These are phyloP conservation scores for Leucosporidium creatinivorum DNA, from an alignment of 768 basidiomycete genomes.

Conservation along the genomic window DNA sequence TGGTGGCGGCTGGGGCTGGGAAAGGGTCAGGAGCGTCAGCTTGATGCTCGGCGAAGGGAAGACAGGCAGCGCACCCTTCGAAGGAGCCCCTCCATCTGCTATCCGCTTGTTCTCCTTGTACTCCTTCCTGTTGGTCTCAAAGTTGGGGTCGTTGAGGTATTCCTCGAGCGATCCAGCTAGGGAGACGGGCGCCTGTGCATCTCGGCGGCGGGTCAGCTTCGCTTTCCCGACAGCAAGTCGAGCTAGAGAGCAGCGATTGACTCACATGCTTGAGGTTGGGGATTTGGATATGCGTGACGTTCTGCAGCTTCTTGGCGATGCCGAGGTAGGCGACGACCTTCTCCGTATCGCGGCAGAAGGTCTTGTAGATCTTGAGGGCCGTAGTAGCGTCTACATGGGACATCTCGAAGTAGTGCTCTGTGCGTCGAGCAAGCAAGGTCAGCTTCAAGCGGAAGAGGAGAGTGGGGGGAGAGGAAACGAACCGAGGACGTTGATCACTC, in stretches of 20 bases:
- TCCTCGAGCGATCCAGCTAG: conserved; percentile 90
- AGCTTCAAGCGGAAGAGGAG: background rate
- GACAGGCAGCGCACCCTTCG: background rate
- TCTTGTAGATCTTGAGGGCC: conserved; percentile 78
- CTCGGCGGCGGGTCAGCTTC: conserved; percentile 44
- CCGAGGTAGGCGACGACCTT: conserved; percentile 79
- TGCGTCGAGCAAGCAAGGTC: background rate
- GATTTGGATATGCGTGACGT: conserved; percentile 84
- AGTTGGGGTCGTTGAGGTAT: conserved; percentile 91
- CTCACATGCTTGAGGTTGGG: conserved; percentile 78
- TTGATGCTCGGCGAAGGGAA: conserved; percentile 8
- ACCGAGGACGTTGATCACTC: conserved; percentile 57
- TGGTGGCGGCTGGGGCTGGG: background rate
- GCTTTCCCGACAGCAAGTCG: too few relatives aligned
- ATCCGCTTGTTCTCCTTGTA: conserved; percentile 74
- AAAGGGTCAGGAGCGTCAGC: background rate
- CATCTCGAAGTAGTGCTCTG: conserved; percentile 98
- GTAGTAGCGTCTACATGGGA: conserved; percentile 81
- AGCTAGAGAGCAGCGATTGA: background rate
- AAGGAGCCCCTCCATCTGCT: conserved; percentile 46
- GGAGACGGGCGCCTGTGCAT: conserved; percentile 74
- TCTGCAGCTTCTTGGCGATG: conserved; percentile 86
- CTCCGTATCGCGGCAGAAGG: conserved; percentile 91
- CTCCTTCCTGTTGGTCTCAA: conserved; percentile 88
- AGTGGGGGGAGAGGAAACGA: conserved; percentile 12